Base-by-base conservation (phyloP, 768 basidiomycete genomes). In the Tricholoma terreum region DNA sequence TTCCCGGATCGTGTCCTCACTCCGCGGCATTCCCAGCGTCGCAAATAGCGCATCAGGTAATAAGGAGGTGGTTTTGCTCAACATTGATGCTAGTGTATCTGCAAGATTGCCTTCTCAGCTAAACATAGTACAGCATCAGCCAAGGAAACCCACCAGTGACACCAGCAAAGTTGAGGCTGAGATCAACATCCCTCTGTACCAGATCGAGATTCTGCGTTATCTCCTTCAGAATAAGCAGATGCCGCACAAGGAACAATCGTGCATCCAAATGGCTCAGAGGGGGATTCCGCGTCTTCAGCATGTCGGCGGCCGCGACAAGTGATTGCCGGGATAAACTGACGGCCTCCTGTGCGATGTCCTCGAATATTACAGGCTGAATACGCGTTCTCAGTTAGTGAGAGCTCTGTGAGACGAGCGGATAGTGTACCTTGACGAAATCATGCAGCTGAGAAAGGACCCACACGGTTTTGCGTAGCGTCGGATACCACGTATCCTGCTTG, bases 261-360 rank as follows among this genome's bases (percentile, higher is more conserved):
- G 86, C 91, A 62, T 98, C 93, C 7, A 90, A 71, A 5, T 40
- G 27, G 7, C 40, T 54, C 14, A 22, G 42, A 11, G 52, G 70
- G 14, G 75, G 71, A 36, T 77, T 77, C 50, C 80, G 82, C 30
- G 66, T 57, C 21, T 81, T 77, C 50, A 98, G 77, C 19, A 79
- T 74, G n/a, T 87, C 81, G 0, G 89, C 80, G 0, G 91, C 93
- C 5, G 80, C 70, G 34, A 89, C 77, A 3, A 98, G 81, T 0
- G 95, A 96, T 57, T 87, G 81, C 34, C 87, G 84, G 69, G 94
- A 96, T 4, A 93, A 76, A 11, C 81, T 78, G 31, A 97, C 80
- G 0, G 95, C 92, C 73, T 98, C 95, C 73, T 94, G 92, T 0
- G 96, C 94, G 38, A 98, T 90, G 69, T 99, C 97, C 64, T 94